These are phyloP conservation scores for Monosporascus sp. DNA, from an alignment of 2,329 filamentous ascomycete genomes.

Conservation along the genomic window DNA sequence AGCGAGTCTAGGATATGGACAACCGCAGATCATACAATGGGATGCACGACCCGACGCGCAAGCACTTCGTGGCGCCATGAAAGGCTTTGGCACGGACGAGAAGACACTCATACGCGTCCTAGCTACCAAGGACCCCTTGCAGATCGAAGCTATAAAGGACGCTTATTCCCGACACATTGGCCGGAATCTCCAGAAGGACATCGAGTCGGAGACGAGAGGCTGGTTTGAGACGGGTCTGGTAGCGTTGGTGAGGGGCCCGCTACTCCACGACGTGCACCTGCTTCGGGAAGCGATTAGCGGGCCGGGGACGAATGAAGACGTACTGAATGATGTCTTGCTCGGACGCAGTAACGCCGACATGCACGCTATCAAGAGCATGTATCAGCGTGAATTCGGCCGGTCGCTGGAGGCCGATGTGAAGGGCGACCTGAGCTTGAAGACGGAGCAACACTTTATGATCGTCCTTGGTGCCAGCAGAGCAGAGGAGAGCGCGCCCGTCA, in stretches of 20 bases:
- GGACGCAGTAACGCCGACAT: slow-evolving; percentile 83
- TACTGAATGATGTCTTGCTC: slow-evolving; percentile 83
- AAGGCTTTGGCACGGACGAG: slow-evolving; percentile 88
- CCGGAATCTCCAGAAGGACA: slow-evolving; percentile 67
- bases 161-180: slow-evolving; percentile 61
- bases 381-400: slow-evolving; percentile 60
- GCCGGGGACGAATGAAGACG: slow-evolving; percentile 75
- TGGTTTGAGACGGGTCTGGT: slow-evolving; percentile 72
- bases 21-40: slow-evolving; percentile 63
- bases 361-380: slow-evolving; percentile 75
- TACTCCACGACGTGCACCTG: slow-evolving; percentile 68
- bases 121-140: slow-evolving; percentile 68
- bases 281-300: slow-evolving; percentile 71
- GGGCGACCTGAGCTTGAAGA: slow-evolving; percentile 79
- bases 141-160: slow-evolving; percentile 63
- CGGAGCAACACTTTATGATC: slow-evolving; percentile 78
- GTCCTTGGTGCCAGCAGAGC: slow-evolving; percentile 68
- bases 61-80: slow-evolving; percentile 76
- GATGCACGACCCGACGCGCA: slow-evolving; percentile 67
- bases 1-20: slow-evolving; percentile 69
- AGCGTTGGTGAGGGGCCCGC: slow-evolving; percentile 71
- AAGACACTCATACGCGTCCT: slow-evolving; percentile 66
- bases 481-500: slow-evolving; percentile 72
- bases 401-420: slow-evolving; percentile 68
- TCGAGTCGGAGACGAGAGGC: slow-evolving; percentile 70